Base-by-base conservation (phyloP, 345 rosid genomes). In the Chamaenerion angustifolium region DNA sequence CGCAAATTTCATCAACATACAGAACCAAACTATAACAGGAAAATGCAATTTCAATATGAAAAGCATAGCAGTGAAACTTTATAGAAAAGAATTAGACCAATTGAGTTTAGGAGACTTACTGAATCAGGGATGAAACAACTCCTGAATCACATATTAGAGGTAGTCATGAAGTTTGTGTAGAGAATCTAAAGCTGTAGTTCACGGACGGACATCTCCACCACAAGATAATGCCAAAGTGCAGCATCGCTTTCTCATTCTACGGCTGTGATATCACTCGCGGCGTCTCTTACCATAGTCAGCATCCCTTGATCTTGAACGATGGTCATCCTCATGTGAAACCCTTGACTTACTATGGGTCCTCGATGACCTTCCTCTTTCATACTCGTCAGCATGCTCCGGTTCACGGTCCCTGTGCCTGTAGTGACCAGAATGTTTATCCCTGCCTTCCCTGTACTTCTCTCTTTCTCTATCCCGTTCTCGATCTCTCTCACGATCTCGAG, bases 241-340 rank as follows among this genome's bases (percentile, higher is more conserved):
- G 12, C 11, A 25, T 49, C 17, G 16, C 40, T 12, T 1, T 25
- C 40, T 40, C 40, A 25, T 6, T 25, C 52, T 16, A 49, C 10
- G 11, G 6, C 42, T 51, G 17, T 50, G 12, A 0, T 16, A 50
- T 67, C 58, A 80, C 52, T 83, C 88, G 49, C 85, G 71, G 21
- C 94, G 77, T 65, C 88, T 78, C 73, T 83, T 83, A 48, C 83
- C 86, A 79, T 81, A 81, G 60, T 84, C 86, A 69, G 79, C 76
- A 61, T 81, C 89, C 55, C 86, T 79, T 50, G 86, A 81, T 57
- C 82, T 73, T 23, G 86, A 73, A 37, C 76, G 80, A 64, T 76
- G 82, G 40, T 76, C 83, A 18, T 79, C 86, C 70, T 80, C 83
- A 42, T 75, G 75, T 51, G 77, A 64, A 44, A 76, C 45, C 45